These are phyloP conservation scores for Aspergillus pseudoglaucus DNA, from an alignment of 2,329 filamentous ascomycete species.

Conservation along the genomic window DNA sequence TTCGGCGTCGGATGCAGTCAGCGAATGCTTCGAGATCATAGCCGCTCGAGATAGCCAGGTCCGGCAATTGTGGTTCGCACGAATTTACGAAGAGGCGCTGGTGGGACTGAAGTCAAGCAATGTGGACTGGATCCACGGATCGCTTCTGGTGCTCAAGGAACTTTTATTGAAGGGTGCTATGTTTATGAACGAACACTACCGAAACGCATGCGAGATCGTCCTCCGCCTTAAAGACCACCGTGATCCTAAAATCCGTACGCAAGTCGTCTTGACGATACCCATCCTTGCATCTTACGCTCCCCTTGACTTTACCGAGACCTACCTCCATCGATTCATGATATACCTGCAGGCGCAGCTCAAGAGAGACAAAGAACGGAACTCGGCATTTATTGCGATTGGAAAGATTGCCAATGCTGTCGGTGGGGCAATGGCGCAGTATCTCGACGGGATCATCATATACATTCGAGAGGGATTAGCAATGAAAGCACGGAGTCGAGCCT, in stretches of 20 bases:
- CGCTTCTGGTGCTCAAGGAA: constrained; percentile 84
- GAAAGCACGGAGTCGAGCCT: constrained; percentile 60
- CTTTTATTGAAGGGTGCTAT: constrained; percentile 91
- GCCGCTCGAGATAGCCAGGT: constrained; percentile 83
- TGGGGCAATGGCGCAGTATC: constrained; percentile 87
- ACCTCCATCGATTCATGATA: constrained; percentile 94
- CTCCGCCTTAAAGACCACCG: constrained; percentile 88
- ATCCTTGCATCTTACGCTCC: constrained; percentile 90
- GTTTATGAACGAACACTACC: constrained; percentile 97
- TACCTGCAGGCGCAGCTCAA: constrained; percentile 91
- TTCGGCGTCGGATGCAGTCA: constrained; percentile 86
- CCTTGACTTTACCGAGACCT: constrained; percentile 76
- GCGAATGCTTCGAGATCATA: constrained; percentile 93
- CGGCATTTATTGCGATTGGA: constrained; percentile 91
- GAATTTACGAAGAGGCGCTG: constrained; percentile 81
- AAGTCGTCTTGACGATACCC: constrained; percentile 85
- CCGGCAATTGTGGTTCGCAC: constrained; percentile 79
- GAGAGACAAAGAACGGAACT: constrained; percentile 87
- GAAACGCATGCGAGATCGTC: constrained; percentile 86
- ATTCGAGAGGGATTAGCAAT: constrained; percentile 84
- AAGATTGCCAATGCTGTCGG: constrained; percentile 95
- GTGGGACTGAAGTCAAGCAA: constrained; percentile 72
- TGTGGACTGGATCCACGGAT: constrained; percentile 88
- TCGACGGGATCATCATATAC: constrained; percentile 88
- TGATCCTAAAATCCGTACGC: constrained; percentile 78